Conservation (phyloP, 768 basidiomycete species). For the Suillus hirtellus region DNA sequence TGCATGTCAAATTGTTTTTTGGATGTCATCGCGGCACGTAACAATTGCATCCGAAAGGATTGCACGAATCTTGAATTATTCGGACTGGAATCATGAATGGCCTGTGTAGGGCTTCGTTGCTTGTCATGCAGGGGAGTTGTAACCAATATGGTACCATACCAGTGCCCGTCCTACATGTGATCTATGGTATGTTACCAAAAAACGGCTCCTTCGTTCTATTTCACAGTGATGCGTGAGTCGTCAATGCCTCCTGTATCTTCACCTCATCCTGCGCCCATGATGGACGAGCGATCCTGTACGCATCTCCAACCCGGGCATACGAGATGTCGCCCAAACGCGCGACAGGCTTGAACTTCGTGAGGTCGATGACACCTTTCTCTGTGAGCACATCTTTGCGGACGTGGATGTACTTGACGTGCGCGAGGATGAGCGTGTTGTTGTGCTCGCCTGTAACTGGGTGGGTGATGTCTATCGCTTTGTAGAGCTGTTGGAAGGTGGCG, state of each 20-base stretch:
- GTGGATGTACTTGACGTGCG: conserved; percentile 41
- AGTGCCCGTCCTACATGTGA: neutral
- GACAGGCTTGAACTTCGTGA: no score
- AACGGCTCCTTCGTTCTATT: neutral
- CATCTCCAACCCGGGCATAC: no score
- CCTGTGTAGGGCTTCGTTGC: no score
- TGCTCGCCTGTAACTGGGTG: conserved; percentile 28
- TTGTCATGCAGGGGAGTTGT: no score
- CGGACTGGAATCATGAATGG: no score
- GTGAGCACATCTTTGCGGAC: conserved; percentile 26
- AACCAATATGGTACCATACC: no score
- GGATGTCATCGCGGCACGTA: no score
- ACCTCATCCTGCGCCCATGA: conserved; percentile 23
- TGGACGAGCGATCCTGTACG: conserved; percentile 11
- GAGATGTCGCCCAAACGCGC: no score
- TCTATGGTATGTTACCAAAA: neutral
- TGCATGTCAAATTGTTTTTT: no score
- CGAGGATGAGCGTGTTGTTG: conserved; percentile 37
- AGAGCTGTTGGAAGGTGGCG: conserved; percentile 29
- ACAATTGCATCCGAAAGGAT: no score
- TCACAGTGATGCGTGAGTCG: neutral
- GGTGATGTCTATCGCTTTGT: conserved; percentile 36
- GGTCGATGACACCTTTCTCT: no score
- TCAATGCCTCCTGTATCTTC: conserved; percentile 16
- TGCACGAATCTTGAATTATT: no score